Evolutionary conservation across 192 early-diverging fungal genomes (phyloP).

Genomic region (Coemansia sp.): DNA sequence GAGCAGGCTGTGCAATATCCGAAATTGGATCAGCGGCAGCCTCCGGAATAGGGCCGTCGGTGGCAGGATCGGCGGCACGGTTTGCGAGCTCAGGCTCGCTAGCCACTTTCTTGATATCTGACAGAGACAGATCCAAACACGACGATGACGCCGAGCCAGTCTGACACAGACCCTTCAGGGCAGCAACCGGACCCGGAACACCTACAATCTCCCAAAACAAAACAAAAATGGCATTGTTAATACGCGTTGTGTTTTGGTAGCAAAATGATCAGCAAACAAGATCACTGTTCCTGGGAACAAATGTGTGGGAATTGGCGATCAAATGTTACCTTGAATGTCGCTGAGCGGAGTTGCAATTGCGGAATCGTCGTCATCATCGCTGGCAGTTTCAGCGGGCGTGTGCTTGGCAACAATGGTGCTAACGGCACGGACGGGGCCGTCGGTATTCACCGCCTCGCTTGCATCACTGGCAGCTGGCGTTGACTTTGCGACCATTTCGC

Average conservation of each 20-base stretch:
- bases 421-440: background rate
- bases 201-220: conserved; percentile 4
- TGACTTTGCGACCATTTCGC: conserved; percentile 9
- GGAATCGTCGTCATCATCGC: conserved; percentile 15
- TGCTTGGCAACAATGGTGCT: background rate
- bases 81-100: background rate
- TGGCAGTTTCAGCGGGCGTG: background rate
- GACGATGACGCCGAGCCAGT: conserved; percentile 37
- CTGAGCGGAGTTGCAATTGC: conserved; percentile 12
- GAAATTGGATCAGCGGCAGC: conserved; percentile 7
- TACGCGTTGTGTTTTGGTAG: conserved; percentile 1
- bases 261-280: background rate
- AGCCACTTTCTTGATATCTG: conserved; percentile 33
- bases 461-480: background rate
- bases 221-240: background rate
- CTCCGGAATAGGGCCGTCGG: background rate
- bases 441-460: background rate
- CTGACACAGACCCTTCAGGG: conserved; percentile 21
- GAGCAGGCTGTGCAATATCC: conserved; percentile 1
- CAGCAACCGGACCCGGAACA: conserved; percentile 20
- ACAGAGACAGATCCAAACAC: conserved; percentile 40
- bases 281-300: background rate
- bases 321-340: conserved; percentile 14
- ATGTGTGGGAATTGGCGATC: background rate
- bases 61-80: background rate